Evolutionary conservation across 257 asterid species (phyloP), one percentile per base, ranked within the genome.

Genomic region (Mitragyna speciosa): DNA sequence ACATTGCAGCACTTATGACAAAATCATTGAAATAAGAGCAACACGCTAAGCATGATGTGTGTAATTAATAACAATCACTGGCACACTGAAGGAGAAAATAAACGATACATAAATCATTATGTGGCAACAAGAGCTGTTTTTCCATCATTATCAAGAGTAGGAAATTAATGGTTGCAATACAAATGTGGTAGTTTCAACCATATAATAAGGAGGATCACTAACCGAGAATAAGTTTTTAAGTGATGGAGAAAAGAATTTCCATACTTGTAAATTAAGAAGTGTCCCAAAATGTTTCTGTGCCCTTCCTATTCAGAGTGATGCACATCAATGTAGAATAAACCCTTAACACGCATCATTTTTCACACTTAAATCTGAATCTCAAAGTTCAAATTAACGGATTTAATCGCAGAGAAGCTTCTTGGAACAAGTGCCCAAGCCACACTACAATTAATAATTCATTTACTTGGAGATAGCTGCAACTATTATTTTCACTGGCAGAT

Each of bases 1-100:
- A 80, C 49, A 58, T 51, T 61, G 74, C 73, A 76, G 67, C 79
- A 61, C 71, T 41, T 10, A 31, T 22, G 48, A 71, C 61, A 81
- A 58, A 58, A 74, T 43, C 48, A 59, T 73, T 33, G 28, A 86
- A 73, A 58, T 70, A 76, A 79, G 69, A 77, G 79, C 79, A 83
- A 30, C 75, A 65, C 71, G 48, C 19, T 14, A 76, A 77, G 4
- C 14, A 28, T 31, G 58, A 39, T 12, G 54, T 41, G 30, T 28
- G 48, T 67, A 73, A 49, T 49, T 26, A 70, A 66, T 10, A 49
- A 59, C 36, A 33, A 39, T 31, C n/a, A 19, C 48, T 51, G 80
- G 69, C 67, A 6, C 30, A 61, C 14, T 65, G 45, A 70, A 0
- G 3, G 82, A 73, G 33, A 43, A 31, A 52, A 52, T 72, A 41